Evolutionary conservation across 108 stramenopile genomes (phyloP), one percentile per base, ranked within the genome.

Genomic region (Cylindrotheca closterium): DNA sequence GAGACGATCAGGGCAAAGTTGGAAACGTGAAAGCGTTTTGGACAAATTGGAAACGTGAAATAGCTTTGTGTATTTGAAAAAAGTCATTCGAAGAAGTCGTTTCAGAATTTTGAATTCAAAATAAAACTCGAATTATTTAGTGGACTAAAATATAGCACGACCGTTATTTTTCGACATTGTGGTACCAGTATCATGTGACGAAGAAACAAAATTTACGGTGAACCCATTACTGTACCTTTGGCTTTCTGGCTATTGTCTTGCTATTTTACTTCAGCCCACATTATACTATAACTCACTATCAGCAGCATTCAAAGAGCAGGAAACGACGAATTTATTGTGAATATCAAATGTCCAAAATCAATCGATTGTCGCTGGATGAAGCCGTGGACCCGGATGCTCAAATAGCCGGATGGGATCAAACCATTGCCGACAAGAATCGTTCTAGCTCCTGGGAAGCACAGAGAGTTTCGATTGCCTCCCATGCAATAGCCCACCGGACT

Each of bases 371-470:
- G 17, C 10, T 64, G 52, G 15, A 15, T 15, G 15, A 42, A 15
- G 48, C 52, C 2, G 51, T 53, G 23, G 63, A 64, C 17, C 48
- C 51, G 7, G 49, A 27, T 50, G 45, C 31, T 21, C 33, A 21
- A 4, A 29, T 71, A 31, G 29, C 55, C 18, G 70, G 70, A 19
- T 71, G 70, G 70, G 70, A 71, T 34, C 55, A 62, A 31, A 73
- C 71, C 19, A 56, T 73, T 54, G 63, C 37, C 5, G 51, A 47
- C 31, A 37, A 60, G 0, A 49, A 33, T 12, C 2, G n/a, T 4
- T 7, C 28, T n/a, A 1, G 10, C 7, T 63, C 29, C 12, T 22
- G 22, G 4, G 29, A 53, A 19, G 51, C 51, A 53, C 51, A 30
- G 0, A 3, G 51, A 18, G 29, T 51, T n/a, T 67, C 60, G 48